Percentiles rank a stretch among this genome's conserved stretches.
phyloP scores from a whole-genome alignment of 2,329 filamentous ascomycete species.

The Penicillium sp. region DNA sequence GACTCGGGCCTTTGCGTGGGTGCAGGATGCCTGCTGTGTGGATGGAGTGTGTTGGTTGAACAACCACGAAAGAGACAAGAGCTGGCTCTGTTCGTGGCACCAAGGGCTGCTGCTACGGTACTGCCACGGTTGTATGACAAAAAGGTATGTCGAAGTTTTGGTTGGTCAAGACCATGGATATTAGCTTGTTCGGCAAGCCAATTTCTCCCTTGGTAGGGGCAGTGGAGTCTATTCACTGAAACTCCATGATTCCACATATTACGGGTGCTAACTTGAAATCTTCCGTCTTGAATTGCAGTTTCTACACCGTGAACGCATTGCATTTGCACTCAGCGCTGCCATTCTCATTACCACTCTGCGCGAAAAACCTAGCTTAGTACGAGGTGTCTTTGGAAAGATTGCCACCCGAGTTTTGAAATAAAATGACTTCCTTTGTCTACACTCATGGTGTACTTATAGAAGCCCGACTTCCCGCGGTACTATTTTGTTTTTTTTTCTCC shows the following conservation, averaged over 20 bases:
- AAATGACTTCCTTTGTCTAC: neutral
- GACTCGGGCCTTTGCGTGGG: constrained; percentile 61
- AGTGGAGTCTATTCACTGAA: no score
- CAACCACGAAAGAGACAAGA: constrained; percentile 60
- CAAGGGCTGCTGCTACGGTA: constrained; percentile 67
- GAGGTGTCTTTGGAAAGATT: constrained; percentile 62
- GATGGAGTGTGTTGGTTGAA: constrained; percentile 76
- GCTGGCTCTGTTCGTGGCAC: constrained; percentile 73
- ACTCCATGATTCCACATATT: neutral
- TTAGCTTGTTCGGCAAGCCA: no score
- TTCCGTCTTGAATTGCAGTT: constrained; percentile 39
- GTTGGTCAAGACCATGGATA: no score
- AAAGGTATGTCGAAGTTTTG: constrained; percentile 29
- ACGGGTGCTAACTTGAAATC: constrained; percentile 16
- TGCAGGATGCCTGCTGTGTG: constrained; percentile 67
- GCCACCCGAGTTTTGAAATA: constrained; percentile 24
- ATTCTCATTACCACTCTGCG: constrained; percentile 62
- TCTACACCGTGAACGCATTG: constrained; percentile 61
- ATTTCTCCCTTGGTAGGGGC: no score
- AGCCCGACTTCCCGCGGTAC: no score
- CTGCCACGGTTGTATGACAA: constrained; percentile 63
- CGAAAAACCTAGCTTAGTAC: constrained; percentile 58
- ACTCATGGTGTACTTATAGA: no score
- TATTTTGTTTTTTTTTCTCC: no score
- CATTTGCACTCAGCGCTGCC: constrained; percentile 62